Base-by-base conservation (phyloP, 2,329 filamentous ascomycete species). In the Zalaria sp. region DNA sequence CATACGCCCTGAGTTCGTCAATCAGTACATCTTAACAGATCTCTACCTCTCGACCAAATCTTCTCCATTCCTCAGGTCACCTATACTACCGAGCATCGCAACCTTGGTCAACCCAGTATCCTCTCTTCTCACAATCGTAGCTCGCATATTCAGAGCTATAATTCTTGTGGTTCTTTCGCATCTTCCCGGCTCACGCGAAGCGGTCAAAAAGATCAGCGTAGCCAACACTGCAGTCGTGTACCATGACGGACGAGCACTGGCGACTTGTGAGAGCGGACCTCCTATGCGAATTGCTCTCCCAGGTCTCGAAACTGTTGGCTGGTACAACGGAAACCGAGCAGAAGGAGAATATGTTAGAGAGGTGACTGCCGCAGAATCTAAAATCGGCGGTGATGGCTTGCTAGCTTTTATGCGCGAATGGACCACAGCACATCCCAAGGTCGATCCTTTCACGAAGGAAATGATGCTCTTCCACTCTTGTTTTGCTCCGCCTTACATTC, bases 191-290 rank as follows among this genome's bases (percentile, higher is more conserved):
- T 76, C 71, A 5, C 63, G 62, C 40, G 67, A 67, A 43, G 61
- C 63, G 5, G 73, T 84, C 52, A 80, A 74, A 51, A 78, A 72
- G 51, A 81, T 83, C 42, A 82, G 79, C 47, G 79, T 82, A 9
- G 78, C 77, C 3, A 85, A 84, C 47, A 85, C 79, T 3, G 68
- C 66, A 6, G 61, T 84, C 7, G 34, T 81, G 2, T 83, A 74
- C 49, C 80, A 84, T 49, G 78, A 83, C 51, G 77, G 79, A 6
- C 66, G 79, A 46, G 79, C 77, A 3, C 53, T 85, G 45, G 80
- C 80, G 3, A 79, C 77, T 0, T 84, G 79, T 48, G 79, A 84
- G 55, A 83, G 77, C 48, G 80, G 81, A 0, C 79, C 79, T 3
- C 80, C 79, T 0, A 77, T 84, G 53, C 66, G 79, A 26, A 65